phyloP scores from a whole-genome alignment of 2,329 filamentous ascomycete genomes.

The Fusarium veterinarium region DNA sequence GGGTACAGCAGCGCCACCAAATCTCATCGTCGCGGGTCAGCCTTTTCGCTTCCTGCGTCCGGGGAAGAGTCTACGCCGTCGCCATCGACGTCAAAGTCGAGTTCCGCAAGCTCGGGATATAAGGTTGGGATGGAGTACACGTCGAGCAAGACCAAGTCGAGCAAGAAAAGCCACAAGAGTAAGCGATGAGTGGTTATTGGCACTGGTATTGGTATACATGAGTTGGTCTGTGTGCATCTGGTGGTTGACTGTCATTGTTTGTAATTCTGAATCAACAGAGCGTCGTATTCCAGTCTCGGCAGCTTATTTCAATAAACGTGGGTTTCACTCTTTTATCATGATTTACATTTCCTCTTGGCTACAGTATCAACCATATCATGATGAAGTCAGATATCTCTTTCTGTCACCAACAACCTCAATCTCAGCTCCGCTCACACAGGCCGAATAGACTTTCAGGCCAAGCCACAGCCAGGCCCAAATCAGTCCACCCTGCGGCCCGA shows the following conservation, averaged over 20 bases:
- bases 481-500: constrained; percentile 30
- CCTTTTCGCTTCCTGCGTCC: constrained; percentile 39
- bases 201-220: too few relatives aligned
- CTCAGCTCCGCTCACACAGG: constrained; percentile 1
- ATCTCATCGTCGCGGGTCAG: constrained; percentile 47
- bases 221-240: neutral
- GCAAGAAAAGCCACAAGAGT: constrained; percentile 45
- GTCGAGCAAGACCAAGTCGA: constrained; percentile 43
- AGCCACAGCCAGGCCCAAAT: constrained; percentile 17
- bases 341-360: neutral
- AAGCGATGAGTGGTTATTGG: constrained; percentile 21
- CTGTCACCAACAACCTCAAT: neutral
- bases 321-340: neutral
- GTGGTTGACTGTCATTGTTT: neutral
- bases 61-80: constrained; percentile 29
- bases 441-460: constrained; percentile 18
- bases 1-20: constrained; percentile 47
- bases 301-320: neutral
- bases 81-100: constrained; percentile 38
- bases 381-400: neutral
- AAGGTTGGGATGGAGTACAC: constrained; percentile 47
- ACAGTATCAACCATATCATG: neutral
- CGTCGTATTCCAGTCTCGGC: neutral
- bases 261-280: neutral
- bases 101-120: constrained; percentile 42